Base-by-base conservation (phyloP, 1,284 basidiomycete species). In the Sporisorium exsertum region DNA sequence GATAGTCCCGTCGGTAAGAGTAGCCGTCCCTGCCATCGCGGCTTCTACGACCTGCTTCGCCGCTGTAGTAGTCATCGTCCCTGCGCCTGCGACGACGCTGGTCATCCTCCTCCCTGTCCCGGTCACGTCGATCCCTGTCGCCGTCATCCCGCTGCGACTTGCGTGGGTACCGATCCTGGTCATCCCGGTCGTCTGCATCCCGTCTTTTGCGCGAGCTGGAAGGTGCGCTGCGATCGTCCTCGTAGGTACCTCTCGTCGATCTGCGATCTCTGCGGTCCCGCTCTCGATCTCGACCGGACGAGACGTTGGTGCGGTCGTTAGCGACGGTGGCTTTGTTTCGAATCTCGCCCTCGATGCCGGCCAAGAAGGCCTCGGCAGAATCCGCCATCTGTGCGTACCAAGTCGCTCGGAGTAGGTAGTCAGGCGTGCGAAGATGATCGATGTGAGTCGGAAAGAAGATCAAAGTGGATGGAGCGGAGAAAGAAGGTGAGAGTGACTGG, bases 81-180 rank as follows among this genome's bases (percentile, higher is more conserved):
- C 69, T 52, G 13, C 69, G 73, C 43, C 76, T 65, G 22, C 60
- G 62, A 16, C 79, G 60, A 26, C 73, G 72, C 12, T 58, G 33
- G 12, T 67, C 58, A 20, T 74, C 75, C 7, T 79, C 74, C 46
- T 85, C 83, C 29, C 80, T 65, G 46, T 85, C 83, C 29, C 81
- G 63, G 53, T 84, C 80, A 27, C 87, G 78, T 27, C 49, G 18
- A 20, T 43, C 29, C 29, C 57, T 46, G 16, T 63, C 59, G 24
- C 72, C 49, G 42, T 75, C 72, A 9, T 75, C 72, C 4, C 67
- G 58, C 35, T 75, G 67, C 22, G 60, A 59, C 20, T 69, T 64
- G 59, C 63, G 63, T 35, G 72, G 60, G 22, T 75, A 67, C 2
- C 72, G 56, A 24, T 75, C 72, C n/a, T 67, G 56, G 20, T 75